Conservation (phyloP, 371 early-diverging fungal species). For the Coemansia sp. region DNA sequence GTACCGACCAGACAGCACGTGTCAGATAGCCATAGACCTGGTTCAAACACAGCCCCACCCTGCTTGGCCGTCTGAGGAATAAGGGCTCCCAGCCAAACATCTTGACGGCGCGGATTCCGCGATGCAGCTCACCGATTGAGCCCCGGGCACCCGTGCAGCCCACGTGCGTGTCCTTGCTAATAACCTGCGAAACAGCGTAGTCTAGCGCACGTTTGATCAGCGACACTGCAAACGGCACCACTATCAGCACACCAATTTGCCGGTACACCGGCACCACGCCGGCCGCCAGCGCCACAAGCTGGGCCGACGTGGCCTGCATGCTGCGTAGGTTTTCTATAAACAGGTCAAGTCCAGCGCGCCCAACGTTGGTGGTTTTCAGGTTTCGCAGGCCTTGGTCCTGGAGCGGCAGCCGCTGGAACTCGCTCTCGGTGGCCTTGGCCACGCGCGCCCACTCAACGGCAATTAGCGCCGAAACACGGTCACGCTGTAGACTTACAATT, state of each 20-base stretch:
- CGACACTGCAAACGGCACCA: conserved; percentile 13
- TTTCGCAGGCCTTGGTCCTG: conserved; percentile 15
- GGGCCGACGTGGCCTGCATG: neutral
- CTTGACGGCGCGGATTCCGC: conserved; percentile 68
- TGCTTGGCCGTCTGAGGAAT: conserved; percentile 42
- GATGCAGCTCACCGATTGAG: conserved; percentile 54
- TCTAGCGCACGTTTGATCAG: conserved; percentile 1
- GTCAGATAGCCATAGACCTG: conserved; percentile 8
- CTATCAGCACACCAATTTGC: conserved; percentile 18
- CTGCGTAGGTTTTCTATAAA: conserved; percentile 3
- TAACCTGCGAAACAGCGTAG: conserved; percentile 1
- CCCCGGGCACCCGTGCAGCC: neutral
- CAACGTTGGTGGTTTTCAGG: neutral
- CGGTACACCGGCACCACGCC: conserved; percentile 15
- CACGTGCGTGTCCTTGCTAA: neutral
- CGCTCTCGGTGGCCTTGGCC: conserved; percentile 11
- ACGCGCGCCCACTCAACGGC: conserved; percentile 9
- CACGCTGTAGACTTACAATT: conserved; percentile 1
- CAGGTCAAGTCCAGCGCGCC: neutral
- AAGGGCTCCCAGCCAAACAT: conserved; percentile 74
- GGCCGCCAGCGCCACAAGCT: conserved; percentile 2
- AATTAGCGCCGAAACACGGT: neutral
- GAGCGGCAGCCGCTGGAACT: conserved; percentile 25
- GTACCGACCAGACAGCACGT: conserved; percentile 36
- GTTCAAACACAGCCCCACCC: conserved; percentile 28